Evolutionary conservation across 441 rosid species (phyloP).

Genomic region (Adansonia rubrostipa): DNA sequence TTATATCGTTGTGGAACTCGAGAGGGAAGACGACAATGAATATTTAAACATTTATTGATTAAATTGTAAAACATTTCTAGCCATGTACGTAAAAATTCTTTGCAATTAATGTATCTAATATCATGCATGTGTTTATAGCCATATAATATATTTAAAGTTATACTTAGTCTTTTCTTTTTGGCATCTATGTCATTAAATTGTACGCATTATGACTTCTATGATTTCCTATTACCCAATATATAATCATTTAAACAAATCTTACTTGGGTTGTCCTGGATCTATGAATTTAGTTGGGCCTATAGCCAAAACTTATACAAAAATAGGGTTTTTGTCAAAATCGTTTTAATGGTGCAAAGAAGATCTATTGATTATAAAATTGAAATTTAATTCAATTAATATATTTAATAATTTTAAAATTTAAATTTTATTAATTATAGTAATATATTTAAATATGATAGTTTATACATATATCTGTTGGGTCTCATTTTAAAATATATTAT

Average conservation of each 20-base stretch:
- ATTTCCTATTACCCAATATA: too few relatives aligned
- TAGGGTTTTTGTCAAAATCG: background rate
- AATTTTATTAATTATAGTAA: background rate
- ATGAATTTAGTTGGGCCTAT: background rate
- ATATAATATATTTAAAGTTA: too few relatives aligned
- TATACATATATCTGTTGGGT: too few relatives aligned
- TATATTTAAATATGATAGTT: background rate
- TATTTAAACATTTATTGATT: background rate
- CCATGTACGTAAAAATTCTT: background rate
- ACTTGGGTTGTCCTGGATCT: background rate
- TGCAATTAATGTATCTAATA: background rate
- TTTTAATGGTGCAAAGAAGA: background rate
- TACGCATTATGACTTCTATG: background rate
- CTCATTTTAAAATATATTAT: too few relatives aligned
- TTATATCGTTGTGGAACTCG: background rate
- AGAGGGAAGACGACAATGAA: background rate
- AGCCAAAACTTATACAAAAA: background rate
- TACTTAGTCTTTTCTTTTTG: too few relatives aligned
- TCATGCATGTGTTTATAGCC: too few relatives aligned
- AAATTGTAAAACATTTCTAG: background rate
- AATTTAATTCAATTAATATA: too few relatives aligned
- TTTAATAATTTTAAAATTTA: too few relatives aligned
- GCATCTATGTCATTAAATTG: background rate
- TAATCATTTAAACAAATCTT: background rate
- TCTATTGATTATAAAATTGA: background rate